Percentiles rank a stretch among this genome's conserved stretches.
phyloP scores from a whole-genome alignment of 257 asterid species.

The Nicotiana sylvestris region DNA sequence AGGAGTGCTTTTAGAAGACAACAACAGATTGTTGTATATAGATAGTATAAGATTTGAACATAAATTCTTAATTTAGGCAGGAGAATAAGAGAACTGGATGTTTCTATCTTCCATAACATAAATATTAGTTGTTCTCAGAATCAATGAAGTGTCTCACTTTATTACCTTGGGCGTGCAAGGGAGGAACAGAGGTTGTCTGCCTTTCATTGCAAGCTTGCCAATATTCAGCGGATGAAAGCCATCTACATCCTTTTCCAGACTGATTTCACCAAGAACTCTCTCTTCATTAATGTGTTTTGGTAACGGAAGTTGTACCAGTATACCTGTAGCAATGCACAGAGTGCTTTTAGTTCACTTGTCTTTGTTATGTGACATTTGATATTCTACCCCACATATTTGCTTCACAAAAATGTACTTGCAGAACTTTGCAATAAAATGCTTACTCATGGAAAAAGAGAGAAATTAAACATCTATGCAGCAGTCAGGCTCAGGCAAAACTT shows the following conservation, averaged over 20 bases:
- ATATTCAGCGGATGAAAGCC: slow-evolving; percentile 95
- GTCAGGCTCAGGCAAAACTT: neutral
- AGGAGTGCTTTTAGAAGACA: neutral
- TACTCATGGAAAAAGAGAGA: neutral
- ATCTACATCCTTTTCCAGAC: slow-evolving; percentile 87
- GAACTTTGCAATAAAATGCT: neutral
- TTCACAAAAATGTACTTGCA: neutral
- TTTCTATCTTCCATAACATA: neutral
- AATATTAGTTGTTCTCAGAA: neutral
- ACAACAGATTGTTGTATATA: neutral
- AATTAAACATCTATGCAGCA: neutral
- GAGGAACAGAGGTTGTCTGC: slow-evolving; percentile 85
- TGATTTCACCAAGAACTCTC: slow-evolving; percentile 65
- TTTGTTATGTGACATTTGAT: neutral
- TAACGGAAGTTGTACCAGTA: slow-evolving; percentile 88
- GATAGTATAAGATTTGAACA: neutral
- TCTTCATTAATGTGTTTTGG: slow-evolving; percentile 93
- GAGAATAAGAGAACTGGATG: neutral
- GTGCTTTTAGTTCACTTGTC: neutral
- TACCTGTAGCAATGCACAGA: slow-evolving; percentile 49
- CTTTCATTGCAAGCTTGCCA: slow-evolving; percentile 99
- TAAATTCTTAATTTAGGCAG: neutral
- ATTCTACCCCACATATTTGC: neutral
- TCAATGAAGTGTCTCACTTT: neutral
- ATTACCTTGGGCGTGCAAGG: slow-evolving; percentile 97